phyloP scores from a whole-genome alignment of 1,284 basidiomycete genomes.

The Anthracocystis setariae region DNA sequence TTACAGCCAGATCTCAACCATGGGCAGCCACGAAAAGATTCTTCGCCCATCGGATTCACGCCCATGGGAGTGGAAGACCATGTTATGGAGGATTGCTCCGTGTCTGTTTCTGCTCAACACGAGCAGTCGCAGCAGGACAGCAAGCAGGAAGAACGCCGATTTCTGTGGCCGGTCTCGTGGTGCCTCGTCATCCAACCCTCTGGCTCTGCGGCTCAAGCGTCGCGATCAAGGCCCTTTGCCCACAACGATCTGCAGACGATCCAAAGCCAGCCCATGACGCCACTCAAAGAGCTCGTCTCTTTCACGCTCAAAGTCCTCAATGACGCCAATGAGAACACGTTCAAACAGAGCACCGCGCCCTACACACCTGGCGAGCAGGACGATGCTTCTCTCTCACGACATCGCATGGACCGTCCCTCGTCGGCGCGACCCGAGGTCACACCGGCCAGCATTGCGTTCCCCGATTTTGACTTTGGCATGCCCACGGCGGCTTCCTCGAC shows the following conservation, averaged over 20 bases:
- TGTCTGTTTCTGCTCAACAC: slow-evolving; percentile 1
- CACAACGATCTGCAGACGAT: slow-evolving; percentile 17
- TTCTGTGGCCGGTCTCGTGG: slow-evolving; percentile 34
- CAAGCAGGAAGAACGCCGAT: not conserved
- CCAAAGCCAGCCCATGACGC: slow-evolving; percentile 29
- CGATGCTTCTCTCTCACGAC: slow-evolving; percentile 17
- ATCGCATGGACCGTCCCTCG: slow-evolving; percentile 13
- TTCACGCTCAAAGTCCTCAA: slow-evolving; percentile 43
- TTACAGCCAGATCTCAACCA: not conserved
- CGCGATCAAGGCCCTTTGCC: not conserved
- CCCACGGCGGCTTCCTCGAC: slow-evolving; percentile 19
- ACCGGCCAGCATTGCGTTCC: slow-evolving; percentile 26
- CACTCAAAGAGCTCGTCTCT: slow-evolving; percentile 44
- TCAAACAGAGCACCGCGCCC: slow-evolving; percentile 10
- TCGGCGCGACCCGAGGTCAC: slow-evolving; percentile 26
- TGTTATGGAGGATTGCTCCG: not conserved
- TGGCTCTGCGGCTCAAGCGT: not conserved
- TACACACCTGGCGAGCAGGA: slow-evolving; percentile 31
- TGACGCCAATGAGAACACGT: slow-evolving; percentile 32
- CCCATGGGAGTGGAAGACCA: slow-evolving; percentile 2
- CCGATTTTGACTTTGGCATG: slow-evolving; percentile 39
- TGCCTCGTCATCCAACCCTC: slow-evolving; percentile 14
- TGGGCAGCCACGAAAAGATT: not conserved
- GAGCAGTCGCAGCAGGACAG: not conserved
- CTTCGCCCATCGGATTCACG: not conserved